Evolutionary conservation across 139 green algal species (phyloP).

Genomic region (Tetraselmis striata): DNA sequence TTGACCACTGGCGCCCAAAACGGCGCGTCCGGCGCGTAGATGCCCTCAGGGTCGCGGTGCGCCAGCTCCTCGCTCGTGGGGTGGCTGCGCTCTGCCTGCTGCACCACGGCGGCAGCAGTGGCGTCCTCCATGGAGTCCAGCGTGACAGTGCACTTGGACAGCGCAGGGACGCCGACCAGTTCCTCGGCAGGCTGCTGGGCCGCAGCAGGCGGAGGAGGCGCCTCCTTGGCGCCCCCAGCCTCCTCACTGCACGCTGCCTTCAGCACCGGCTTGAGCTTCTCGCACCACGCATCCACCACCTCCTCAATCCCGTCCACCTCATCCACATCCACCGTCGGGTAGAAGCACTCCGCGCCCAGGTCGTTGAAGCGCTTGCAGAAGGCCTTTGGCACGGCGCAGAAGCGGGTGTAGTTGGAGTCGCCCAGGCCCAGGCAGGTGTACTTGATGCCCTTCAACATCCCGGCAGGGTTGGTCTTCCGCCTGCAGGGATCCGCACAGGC

Average conservation of each 20-base stretch:
- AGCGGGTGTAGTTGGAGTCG: constrained; percentile 96
- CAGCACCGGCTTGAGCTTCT: constrained; percentile 63
- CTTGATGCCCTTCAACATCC: constrained; percentile 49
- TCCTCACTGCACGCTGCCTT: constrained; percentile 16
- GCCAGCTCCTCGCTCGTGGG: neutral
- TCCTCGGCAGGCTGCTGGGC: no score
- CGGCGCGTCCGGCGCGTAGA: constrained; percentile 51
- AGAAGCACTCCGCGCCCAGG: constrained; percentile 74
- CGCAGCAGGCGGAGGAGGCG: constrained; percentile 12
- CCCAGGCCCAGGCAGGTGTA: constrained; percentile 87
- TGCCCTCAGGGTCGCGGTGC: constrained; percentile 35
- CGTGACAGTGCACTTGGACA: neutral
- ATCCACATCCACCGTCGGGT: constrained; percentile 69
- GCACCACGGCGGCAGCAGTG: neutral
- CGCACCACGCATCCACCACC: constrained; percentile 72
- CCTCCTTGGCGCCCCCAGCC: no score
- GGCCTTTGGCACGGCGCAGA: constrained; percentile 66
- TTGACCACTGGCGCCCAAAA: constrained; percentile 50
- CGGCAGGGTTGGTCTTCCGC: constrained; percentile 8
- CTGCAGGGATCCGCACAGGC: neutral
- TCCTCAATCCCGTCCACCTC: constrained; percentile 87
- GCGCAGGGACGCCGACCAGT: neutral
- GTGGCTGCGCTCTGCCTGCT: neutral
- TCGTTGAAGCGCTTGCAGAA: constrained; percentile 49
- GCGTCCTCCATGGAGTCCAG: neutral